Conservation (phyloP, 352 stramenopile species). For the Phytophthora pini region DNA sequence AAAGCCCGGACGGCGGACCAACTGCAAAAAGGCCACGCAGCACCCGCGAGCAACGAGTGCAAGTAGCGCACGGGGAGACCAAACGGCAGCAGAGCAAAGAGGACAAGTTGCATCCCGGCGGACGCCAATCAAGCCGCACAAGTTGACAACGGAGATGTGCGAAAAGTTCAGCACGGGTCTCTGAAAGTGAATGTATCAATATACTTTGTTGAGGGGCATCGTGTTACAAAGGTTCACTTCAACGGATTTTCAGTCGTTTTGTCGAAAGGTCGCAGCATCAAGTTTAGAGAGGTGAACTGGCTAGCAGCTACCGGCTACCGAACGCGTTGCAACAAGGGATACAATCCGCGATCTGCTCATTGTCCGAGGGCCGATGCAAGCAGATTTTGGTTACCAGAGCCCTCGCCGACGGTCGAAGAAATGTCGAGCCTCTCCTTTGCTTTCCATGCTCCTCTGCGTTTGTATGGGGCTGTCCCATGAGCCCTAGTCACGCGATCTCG, state of each 20-base stretch:
- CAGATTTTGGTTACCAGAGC: conserved; percentile 3
- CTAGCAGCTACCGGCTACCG: conserved; percentile 6
- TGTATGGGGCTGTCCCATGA: conserved; percentile 14
- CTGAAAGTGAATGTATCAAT: conserved; percentile 5
- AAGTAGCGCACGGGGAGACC: neutral
- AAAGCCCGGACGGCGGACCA: conserved; percentile 33
- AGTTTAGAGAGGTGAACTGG: conserved; percentile 29
- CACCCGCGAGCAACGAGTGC: neutral
- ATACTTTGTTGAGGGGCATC: conserved; percentile 1
- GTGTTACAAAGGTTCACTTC: neutral
- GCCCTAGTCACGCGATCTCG: conserved; percentile 1
- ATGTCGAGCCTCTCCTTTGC: conserved; percentile 17
- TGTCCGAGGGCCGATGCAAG: neutral
- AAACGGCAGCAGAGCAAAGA: conserved; percentile 1
- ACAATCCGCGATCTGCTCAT: conserved; percentile 30
- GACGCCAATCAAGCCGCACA: conserved; percentile 13
- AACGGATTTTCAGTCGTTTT: neutral
- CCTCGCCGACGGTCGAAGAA: conserved; percentile 2
- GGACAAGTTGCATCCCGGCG: conserved; percentile 28
- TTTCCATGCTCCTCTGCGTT: conserved; percentile 5
- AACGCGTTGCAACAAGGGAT: conserved; percentile 8
- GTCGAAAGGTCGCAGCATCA: conserved; percentile 19
- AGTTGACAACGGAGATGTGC: conserved; percentile 26
- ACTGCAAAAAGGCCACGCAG: conserved; percentile 36
- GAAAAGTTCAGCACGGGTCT: conserved; percentile 24